Conservation (phyloP, 805 yeast species). For the Yarrowia hollandica region DNA sequence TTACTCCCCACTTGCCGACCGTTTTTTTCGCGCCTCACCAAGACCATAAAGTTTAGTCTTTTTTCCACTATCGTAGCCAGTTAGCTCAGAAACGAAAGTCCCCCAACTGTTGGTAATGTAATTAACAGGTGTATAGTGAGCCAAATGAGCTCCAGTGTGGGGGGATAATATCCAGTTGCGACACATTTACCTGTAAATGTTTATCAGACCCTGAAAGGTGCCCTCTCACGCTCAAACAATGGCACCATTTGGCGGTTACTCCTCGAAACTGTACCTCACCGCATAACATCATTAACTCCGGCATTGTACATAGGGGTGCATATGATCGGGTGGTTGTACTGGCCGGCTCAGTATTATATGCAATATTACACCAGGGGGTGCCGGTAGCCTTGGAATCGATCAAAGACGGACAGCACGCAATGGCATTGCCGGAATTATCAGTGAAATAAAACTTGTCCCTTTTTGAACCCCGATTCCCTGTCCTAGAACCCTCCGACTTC, state of each 20-base stretch:
- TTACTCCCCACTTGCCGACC: neutral
- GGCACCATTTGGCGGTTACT: no score
- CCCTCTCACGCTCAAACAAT: no score
- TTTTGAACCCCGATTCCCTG: neutral
- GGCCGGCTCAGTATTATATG: neutral
- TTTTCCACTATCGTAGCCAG: neutral
- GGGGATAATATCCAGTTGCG: no score
- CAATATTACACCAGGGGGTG: neutral
- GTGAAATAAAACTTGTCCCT: neutral
- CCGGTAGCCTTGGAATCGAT: no score
- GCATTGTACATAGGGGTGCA: slow-evolving; percentile 23
- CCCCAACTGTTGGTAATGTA: no score
- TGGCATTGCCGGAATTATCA: no score
- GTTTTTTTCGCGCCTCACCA: neutral
- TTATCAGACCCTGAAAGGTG: no score
- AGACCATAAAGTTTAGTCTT: neutral
- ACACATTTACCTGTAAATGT: no score
- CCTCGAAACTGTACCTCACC: neutral
- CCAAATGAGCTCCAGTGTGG: no score
- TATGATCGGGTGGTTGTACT: neutral
- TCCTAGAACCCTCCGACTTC: neutral
- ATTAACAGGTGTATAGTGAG: no score
- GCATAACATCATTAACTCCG: slow-evolving; percentile 5
- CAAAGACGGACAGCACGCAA: no score
- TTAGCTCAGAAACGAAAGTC: neutral